A percentile compares a stretch with the other conserved stretches of the same genome.
phyloP scores from a whole-genome alignment of 2,329 filamentous ascomycete genomes.

The Xylariaceae sp. region DNA sequence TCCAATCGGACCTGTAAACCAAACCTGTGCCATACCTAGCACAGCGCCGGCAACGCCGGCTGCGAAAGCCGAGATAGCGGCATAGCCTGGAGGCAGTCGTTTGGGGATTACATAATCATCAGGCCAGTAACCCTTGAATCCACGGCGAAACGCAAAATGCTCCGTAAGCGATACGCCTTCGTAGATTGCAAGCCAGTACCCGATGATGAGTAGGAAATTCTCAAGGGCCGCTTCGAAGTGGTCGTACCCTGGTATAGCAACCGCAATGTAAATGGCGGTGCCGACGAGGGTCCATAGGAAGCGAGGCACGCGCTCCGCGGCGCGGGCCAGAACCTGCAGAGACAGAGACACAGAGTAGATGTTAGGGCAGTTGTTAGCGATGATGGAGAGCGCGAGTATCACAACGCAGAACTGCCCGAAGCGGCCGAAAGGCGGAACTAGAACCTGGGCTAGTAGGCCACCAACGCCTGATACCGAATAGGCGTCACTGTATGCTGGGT shows the following conservation, averaged over 20 bases:
- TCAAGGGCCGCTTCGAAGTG: conserved; percentile 69
- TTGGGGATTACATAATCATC: conserved; percentile 62
- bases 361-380: conserved; percentile 75
- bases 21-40: conserved; percentile 72
- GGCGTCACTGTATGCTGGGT: conserved; percentile 59
- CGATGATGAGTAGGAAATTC: conserved; percentile 73
- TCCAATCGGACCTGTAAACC: conserved; percentile 72
- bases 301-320: conserved; percentile 59
- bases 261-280: conserved; percentile 68
- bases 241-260: conserved; percentile 72
- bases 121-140: conserved; percentile 64
- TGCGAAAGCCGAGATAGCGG: conserved; percentile 67
- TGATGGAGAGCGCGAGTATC: conserved; percentile 68
- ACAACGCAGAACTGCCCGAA: conserved; percentile 77
- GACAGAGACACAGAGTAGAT: conserved; percentile 63
- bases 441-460: conserved; percentile 69
- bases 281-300: conserved; percentile 70
- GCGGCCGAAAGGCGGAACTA: conserved; percentile 65
- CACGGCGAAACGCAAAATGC: conserved; percentile 71
- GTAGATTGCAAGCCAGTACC: conserved; percentile 79
- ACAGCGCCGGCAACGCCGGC: conserved; percentile 70
- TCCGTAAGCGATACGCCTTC: conserved; percentile 68
- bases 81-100: conserved; percentile 67
- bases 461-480: conserved; percentile 65
- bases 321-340: conserved; percentile 37